Evolutionary conservation across 2,329 filamentous ascomycete genomes (phyloP), one percentile per base, ranked within the genome.

Genomic region (Raffaelea ambrosiae): DNA sequence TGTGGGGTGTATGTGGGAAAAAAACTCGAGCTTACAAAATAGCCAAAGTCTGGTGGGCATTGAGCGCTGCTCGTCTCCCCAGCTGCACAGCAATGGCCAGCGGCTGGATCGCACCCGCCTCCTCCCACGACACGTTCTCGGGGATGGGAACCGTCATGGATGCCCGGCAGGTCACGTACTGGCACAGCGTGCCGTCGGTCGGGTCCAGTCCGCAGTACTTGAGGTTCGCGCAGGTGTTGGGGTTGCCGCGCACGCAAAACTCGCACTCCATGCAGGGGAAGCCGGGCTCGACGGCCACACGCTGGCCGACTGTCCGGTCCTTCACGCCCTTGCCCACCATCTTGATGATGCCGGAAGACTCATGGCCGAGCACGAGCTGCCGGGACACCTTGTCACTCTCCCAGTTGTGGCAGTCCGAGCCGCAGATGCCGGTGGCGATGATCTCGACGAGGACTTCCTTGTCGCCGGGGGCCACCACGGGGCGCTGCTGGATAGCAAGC

Each of bases 131-230:
- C 54, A 85, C 71, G 38, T 64, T 62, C 20, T 76, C 73, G 0
- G 82, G 80, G 2, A 86, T 69, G 61, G 81, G 80, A 58, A 83
- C 82, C 77, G 58, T 83, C 79, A 16, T 81, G 78, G 45, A 84
- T 63, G 14, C 67, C 57, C 39, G 44, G 43, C 55, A 58, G 2
- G 51, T 54, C 61, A 83, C 84, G 65, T 81, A 85, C 56, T 79
- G 76, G 33, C 80, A 78, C 18, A 86, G 66, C 0, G 81, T 85
- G 11, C 81, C 81, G 56, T 86, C 80, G 51, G 74, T 77, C 3
- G 82, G 82, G 20, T 82, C 82, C 9, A 82, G 84, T 2, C 81
- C 81, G 3, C 81, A 81, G 59, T 85, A 86, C 1, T 65, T 66
- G 75, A 86, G 83, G 51, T 79, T 69, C 13, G 72, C 66, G 56